Evolutionary conservation across 2,329 filamentous ascomycete genomes (phyloP).

Genomic region (Nannizziopsis arthrosporioides): DNA sequence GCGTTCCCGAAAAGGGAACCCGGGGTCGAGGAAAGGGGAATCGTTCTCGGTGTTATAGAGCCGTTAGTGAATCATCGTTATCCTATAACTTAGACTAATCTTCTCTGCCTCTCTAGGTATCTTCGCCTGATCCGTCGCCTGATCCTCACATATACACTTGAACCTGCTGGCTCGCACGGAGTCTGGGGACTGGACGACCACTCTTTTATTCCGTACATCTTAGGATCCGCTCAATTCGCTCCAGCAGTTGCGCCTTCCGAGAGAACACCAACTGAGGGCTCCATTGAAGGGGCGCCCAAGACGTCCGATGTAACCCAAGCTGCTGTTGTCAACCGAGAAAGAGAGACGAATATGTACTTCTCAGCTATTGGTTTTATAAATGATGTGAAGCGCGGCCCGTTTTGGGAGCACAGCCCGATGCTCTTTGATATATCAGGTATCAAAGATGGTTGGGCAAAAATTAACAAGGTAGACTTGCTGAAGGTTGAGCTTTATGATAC

Average conservation of each 20-base stretch:
- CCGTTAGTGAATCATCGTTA: constrained; percentile 47
- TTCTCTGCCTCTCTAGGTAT: constrained; percentile 45
- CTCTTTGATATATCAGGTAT: constrained; percentile 91
- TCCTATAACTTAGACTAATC: not conserved
- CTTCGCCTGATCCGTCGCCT: constrained; percentile 67
- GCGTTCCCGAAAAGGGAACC: constrained; percentile 52
- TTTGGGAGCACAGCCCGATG: constrained; percentile 94
- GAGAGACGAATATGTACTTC: constrained; percentile 75
- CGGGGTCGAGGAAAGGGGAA: constrained; percentile 57
- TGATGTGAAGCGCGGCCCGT: constrained; percentile 89
- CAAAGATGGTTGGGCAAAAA: constrained; percentile 90
- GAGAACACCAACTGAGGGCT: constrained; percentile 66
- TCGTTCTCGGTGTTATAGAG: constrained; percentile 73
- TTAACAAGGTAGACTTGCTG: constrained; percentile 57
- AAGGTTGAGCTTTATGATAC: not conserved
- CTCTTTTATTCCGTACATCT: constrained; percentile 85
- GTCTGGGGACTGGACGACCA: constrained; percentile 99
- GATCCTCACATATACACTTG: constrained; percentile 82
- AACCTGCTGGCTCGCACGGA: constrained; percentile 90
- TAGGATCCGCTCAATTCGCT: constrained; percentile 81
- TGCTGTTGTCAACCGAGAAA: constrained; percentile 52
- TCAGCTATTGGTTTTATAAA: constrained; percentile 93
- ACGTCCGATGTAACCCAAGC: constrained; percentile 57
- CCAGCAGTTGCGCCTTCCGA: constrained; percentile 56
- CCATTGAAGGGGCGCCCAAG: constrained; percentile 57